These are phyloP conservation scores for Catenaria anguillulae DNA, from an alignment of 371 early-diverging fungal genomes.

Conservation along the genomic window DNA sequence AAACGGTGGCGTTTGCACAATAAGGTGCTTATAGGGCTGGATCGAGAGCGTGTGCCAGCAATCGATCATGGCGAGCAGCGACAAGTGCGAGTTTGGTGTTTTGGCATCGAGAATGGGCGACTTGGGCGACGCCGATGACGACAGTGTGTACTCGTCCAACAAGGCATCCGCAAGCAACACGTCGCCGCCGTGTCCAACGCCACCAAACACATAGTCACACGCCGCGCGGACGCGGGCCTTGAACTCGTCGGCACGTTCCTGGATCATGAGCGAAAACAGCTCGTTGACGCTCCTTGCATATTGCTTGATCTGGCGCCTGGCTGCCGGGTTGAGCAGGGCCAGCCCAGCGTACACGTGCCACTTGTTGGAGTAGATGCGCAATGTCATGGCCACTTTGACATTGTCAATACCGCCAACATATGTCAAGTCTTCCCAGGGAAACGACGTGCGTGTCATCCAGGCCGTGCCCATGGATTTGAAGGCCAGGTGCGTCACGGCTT, in stretches of 20 bases:
- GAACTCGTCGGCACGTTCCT: conserved; percentile 67
- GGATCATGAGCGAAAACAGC: conserved; percentile 85
- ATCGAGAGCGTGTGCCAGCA: conserved; percentile 73
- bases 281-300: conserved; percentile 75
- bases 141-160: conserved; percentile 76
- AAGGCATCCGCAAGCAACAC: conserved; percentile 61
- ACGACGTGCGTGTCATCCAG: conserved; percentile 41
- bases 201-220: conserved; percentile 67
- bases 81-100: conserved; percentile 1
- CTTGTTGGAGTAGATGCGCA: conserved; percentile 83
- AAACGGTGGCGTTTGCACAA: conserved; percentile 91
- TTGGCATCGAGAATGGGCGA: conserved; percentile 2
- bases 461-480: conserved; percentile 90
- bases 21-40: conserved; percentile 84
- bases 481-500: conserved; percentile 89
- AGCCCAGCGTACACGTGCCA: conserved; percentile 95
- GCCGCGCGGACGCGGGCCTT: conserved; percentile 53
- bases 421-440: conserved; percentile 65
- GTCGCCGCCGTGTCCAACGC: neutral
- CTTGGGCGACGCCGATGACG: conserved; percentile 43
- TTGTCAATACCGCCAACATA: conserved; percentile 89
- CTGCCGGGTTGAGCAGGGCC: conserved; percentile 84
- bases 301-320: conserved; percentile 67
- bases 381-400: conserved; percentile 78
- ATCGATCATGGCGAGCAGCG: conserved; percentile 33